Percentiles rank a stretch among this genome's conserved stretches.
Evolutionary conservation across 2,329 filamentous ascomycete genomes (phyloP).

Genomic region (Ophiocordyceps camponoti-leonardi): DNA sequence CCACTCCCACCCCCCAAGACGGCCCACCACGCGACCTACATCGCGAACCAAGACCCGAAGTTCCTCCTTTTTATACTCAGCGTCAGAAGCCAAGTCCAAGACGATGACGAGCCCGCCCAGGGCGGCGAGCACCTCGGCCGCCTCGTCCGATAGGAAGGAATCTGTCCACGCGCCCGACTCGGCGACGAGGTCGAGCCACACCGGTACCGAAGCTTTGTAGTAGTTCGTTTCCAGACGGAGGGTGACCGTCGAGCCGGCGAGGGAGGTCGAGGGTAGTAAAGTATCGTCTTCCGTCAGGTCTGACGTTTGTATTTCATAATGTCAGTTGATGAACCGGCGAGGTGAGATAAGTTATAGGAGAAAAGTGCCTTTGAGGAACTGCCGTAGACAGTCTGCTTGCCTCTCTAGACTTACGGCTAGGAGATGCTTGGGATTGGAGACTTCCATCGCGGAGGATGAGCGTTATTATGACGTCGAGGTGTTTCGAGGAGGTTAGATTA

Average conservation of each 20-base stretch:
- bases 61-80: constrained; percentile 3
- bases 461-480: background rate
- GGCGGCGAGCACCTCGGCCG: constrained; percentile 41
- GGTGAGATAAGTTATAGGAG: no score
- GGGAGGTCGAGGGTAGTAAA: background rate
- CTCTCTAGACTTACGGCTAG: constrained; percentile 36
- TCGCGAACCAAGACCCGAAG: constrained; percentile 27
- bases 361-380: constrained; percentile 38
- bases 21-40: constrained; percentile 37
- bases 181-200: constrained; percentile 49
- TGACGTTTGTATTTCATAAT: background rate
- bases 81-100: constrained; percentile 10
- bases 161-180: constrained; percentile 34
- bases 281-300: background rate
- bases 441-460: constrained; percentile 11
- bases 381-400: constrained; percentile 26
- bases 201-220: constrained; percentile 41
- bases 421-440: constrained; percentile 36
- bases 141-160: constrained; percentile 43
- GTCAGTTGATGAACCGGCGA: no score
- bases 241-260: constrained; percentile 41
- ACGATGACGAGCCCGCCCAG: constrained; percentile 40
- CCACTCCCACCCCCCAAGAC: constrained; percentile 44
- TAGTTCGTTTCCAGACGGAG: constrained; percentile 40
- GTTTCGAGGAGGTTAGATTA: background rate